A percentile compares a stretch with the other conserved stretches of the same genome.
These are phyloP conservation scores for Ephemerocybe angulata DNA, from an alignment of 768 basidiomycete species.

Conservation along the genomic window DNA sequence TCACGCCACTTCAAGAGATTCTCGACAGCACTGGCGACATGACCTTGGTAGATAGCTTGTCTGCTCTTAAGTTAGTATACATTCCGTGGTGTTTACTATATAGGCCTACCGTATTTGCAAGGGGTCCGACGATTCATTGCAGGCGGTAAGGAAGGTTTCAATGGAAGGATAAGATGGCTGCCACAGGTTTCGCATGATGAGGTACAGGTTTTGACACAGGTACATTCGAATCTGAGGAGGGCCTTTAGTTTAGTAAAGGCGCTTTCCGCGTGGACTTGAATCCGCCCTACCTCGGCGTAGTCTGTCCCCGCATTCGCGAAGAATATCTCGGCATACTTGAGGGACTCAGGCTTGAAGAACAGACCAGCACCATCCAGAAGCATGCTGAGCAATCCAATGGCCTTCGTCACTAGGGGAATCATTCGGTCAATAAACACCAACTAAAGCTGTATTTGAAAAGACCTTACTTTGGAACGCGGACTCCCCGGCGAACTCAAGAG, in stretches of 20 bases:
- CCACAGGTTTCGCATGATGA: slow-evolving; percentile 62
- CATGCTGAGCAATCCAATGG: slow-evolving; percentile 61
- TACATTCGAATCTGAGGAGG: slow-evolving; percentile 57
- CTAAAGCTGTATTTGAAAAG: background rate
- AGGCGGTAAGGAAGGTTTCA: slow-evolving; percentile 53
- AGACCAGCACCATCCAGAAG: slow-evolving; percentile 64
- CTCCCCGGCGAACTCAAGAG: slow-evolving; percentile 78
- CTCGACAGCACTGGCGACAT: slow-evolving; percentile 51
- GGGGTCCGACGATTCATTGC: slow-evolving; percentile 49
- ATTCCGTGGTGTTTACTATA: background rate
- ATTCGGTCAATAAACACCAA: background rate
- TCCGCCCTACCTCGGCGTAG: slow-evolving; percentile 72
- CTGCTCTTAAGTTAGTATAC: slow-evolving; percentile 34
- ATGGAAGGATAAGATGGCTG: slow-evolving; percentile 60
- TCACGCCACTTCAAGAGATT: slow-evolving; percentile 68
- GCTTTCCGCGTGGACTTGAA: background rate
- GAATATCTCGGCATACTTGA: slow-evolving; percentile 64
- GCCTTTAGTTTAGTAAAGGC: slow-evolving; percentile 3
- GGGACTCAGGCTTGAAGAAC: slow-evolving; percentile 63
- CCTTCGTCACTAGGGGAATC: slow-evolving; percentile 61
- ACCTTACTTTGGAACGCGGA: slow-evolving; percentile 81
- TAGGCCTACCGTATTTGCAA: slow-evolving; percentile 52
- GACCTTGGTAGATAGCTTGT: slow-evolving; percentile 51
- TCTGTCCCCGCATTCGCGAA: slow-evolving; percentile 76
- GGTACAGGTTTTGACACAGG: slow-evolving; percentile 62